Base-by-base conservation (phyloP, 164 flowering plant genomes). In the Nymphaea colorata region DNA sequence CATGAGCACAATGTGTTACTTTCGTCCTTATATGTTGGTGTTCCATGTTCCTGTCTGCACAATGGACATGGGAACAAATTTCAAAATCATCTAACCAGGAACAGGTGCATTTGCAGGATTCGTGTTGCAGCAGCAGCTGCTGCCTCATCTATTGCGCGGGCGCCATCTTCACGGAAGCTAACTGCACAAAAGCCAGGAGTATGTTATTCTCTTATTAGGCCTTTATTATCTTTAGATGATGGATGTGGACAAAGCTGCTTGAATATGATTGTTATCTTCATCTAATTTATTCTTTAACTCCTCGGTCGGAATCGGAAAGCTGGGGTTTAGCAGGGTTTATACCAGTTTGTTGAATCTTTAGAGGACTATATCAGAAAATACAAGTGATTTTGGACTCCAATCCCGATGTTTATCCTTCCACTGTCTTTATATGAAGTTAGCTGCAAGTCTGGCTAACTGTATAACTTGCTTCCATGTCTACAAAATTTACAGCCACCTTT, bases 61-160 rank as follows among this genome's bases (percentile, higher is more conserved):
- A 55, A 55, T 25, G 36, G 59, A 55, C 17, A 14, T 64, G 45
- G 62, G n/a, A 10, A 7, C 68, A 65, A 42, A n/a, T 42, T 42
- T 18, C 16, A n/a, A 6, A 44, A 2, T 59, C 7, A 5, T 5
- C 7, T 53, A 16, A 42, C 60, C 16, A 41, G 16, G 25, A 15
- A 25, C 55, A 64, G 14, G 64, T 4, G 6, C 44, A 68, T 68
- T 60, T 76, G 76, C 82, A 89, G 93, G 81, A 86, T 89, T 65
- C 89, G 96, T 25, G 93, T 89, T 42, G 96, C 87, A 70, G 93
- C 93, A 36, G 96, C 92, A 41, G 92, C 96, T 64, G 96, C 96
- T 8, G 57, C 57, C 62, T 83, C 96, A 69, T 86, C 84, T 15
- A 68, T 89, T 72, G 91, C 91, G 44, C 82, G 93, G 25, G 81